Conservation (phyloP, 345 rosid species). For the Durio zibethinus region DNA sequence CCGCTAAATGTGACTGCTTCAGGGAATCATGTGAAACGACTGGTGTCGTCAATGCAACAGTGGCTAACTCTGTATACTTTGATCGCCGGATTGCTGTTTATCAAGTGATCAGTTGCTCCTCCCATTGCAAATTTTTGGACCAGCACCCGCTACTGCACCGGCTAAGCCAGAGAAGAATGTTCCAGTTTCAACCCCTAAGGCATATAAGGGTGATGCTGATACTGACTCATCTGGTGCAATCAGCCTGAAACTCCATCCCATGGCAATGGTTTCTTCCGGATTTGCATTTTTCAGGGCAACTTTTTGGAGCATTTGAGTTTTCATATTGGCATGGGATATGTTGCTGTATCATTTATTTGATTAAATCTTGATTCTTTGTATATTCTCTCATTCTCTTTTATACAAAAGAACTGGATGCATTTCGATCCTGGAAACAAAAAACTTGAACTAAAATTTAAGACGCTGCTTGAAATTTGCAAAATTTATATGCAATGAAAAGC, state of each 20-base stretch:
- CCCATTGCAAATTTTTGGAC: slow-evolving; percentile 65
- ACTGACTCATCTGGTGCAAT: slow-evolving; percentile 42
- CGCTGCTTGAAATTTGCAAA: neutral
- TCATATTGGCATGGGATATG: slow-evolving; percentile 2
- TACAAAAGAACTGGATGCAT: neutral
- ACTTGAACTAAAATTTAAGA: neutral
- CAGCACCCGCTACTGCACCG: slow-evolving; percentile 53
- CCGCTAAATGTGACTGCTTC: slow-evolving; percentile 72
- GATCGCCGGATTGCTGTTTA: slow-evolving; percentile 64
- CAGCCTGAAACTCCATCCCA: slow-evolving; percentile 7
- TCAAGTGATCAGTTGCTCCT: slow-evolving; percentile 71
- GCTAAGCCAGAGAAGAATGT: slow-evolving; percentile 44
- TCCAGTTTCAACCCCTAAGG: slow-evolving; percentile 47
- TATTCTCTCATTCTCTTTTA: neutral
- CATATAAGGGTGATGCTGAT: slow-evolving; percentile 34
- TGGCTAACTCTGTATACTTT: slow-evolving; percentile 56
- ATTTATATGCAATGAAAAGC: neutral
- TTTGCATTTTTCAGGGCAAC: slow-evolving; percentile 31
- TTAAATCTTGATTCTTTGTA: slow-evolving; percentile 26
- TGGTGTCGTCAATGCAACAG: slow-evolving; percentile 61
- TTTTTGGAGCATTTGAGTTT: slow-evolving; percentile 36
- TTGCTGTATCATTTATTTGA: slow-evolving; percentile 14
- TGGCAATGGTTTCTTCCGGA: slow-evolving; percentile 3
- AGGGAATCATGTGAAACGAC: slow-evolving; percentile 79
- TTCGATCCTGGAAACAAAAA: neutral